phyloP scores from a whole-genome alignment of 768 basidiomycete species.

The Botryobasidium botryosum region DNA sequence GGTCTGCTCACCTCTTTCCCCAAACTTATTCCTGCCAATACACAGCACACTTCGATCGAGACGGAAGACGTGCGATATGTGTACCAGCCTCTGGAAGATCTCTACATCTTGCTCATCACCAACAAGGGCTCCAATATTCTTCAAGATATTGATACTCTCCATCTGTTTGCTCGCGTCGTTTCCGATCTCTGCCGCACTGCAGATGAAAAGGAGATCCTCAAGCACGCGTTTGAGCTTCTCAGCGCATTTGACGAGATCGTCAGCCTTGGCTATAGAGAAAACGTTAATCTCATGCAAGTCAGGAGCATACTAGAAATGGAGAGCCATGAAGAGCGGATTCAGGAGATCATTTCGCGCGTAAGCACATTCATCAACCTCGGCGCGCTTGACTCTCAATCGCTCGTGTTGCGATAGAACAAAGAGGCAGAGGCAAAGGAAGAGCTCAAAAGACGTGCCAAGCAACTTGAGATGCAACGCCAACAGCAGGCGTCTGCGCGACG shows the following conservation, averaged over 20 bases:
- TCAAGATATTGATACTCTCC: slow-evolving; percentile 93
- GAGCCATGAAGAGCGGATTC: slow-evolving; percentile 47
- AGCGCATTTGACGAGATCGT: slow-evolving; percentile 96
- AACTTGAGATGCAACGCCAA: slow-evolving; percentile 92
- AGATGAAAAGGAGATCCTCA: slow-evolving; percentile 77
- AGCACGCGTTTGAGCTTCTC: slow-evolving; percentile 83
- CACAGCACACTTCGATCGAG: slow-evolving; percentile 93
- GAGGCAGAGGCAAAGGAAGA: slow-evolving; percentile 99
- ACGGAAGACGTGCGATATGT: slow-evolving; percentile 91
- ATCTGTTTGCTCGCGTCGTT: slow-evolving; percentile 84
- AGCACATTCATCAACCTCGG: slow-evolving; percentile 13
- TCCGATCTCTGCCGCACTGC: slow-evolving; percentile 78
- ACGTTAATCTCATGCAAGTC: slow-evolving; percentile 27
- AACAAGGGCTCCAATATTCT: slow-evolving; percentile 98
- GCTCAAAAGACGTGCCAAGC: slow-evolving; percentile 92
- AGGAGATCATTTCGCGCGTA: slow-evolving; percentile 93
- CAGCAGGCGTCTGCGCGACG: slow-evolving; percentile 88
- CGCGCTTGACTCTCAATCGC: background rate
- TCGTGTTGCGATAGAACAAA: slow-evolving; percentile 50
- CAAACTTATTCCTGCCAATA: slow-evolving; percentile 87
- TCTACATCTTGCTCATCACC: slow-evolving; percentile 93
- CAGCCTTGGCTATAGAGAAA: slow-evolving; percentile 49
- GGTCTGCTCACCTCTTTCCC: slow-evolving; percentile 93
- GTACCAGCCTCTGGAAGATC: slow-evolving; percentile 89
- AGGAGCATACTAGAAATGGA: slow-evolving; percentile 30